Evolutionary conservation across 2,329 filamentous ascomycete genomes (phyloP), one percentile per base, ranked within the genome.

Genomic region (Colletotrichum cuscutae): DNA sequence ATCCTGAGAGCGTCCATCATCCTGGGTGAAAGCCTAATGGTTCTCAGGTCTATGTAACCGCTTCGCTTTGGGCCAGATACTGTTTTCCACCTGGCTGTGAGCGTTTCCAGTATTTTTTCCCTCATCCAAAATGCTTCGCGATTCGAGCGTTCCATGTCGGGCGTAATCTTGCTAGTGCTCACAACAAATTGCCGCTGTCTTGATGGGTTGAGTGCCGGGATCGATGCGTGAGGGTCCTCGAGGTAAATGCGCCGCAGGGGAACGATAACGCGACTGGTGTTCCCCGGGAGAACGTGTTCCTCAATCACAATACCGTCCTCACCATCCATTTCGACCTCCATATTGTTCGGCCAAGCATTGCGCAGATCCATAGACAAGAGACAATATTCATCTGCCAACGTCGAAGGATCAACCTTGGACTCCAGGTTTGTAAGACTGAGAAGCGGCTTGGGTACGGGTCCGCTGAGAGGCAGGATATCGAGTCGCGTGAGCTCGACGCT

Each of bases 101-200:
- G 83, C 54, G 87, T 86, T 72, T 93, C 91, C 3, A 98, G 87
- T 2, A 98, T 88, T 78, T 90, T 91, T 80, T 97, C 94, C 19
- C 95, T 90, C 81, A 95, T 98, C 95, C 95, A 98, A 80, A 98
- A 98, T 0, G 92, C 91, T 82, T 98, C 95, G 64, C 95, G 88
- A 73, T 89, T 93, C 13, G 91, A 89, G 42, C 93, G 90, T 82
- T 98, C 95, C 56, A 89, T 89, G 75, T 97, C 94, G 0, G 94
- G 93, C 0, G 93, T 92, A 68, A 95, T 90, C 77, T 94, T 94
- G 79, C 90, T 92, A 19, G 92, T 90, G 81, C 93, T 97, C 56
- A 98, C 94, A 35, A 98, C 94, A 77, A 97, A 98, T 79, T 98
- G 95, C n/a, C 95, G 90, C 79, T 95, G 93, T n/a, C 93, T 91